Conservation (phyloP, 805 yeast genomes). For the Cyberlindnera veronae region DNA sequence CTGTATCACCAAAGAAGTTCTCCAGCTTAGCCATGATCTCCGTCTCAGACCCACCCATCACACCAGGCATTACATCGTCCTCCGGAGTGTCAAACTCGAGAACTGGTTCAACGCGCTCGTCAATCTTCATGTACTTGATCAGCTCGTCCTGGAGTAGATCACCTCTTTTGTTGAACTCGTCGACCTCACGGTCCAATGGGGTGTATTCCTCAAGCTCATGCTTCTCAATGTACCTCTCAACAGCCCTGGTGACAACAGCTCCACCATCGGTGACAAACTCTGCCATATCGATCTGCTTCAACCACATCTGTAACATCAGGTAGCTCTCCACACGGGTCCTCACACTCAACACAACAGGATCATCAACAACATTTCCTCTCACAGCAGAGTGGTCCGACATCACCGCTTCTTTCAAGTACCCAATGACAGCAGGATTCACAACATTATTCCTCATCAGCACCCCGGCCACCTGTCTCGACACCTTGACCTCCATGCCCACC, state of each 20-base stretch:
- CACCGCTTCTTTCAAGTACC: conserved; percentile 9
- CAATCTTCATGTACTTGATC: conserved; percentile 18
- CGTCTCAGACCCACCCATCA: conserved; percentile 14
- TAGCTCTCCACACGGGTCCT: too few species aligned
- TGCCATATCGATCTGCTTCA: not conserved
- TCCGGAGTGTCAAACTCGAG: conserved; percentile 13
- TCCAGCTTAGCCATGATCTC: conserved; percentile 27
- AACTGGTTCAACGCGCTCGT: conserved; percentile 13
- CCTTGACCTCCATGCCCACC: conserved; percentile 8
- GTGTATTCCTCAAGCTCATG: not conserved
- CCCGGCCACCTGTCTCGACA: conserved; percentile 22
- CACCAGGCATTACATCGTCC: not conserved
- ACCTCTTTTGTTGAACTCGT: conserved; percentile 14
- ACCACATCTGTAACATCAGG: too few species aligned
- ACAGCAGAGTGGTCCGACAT: too few species aligned
- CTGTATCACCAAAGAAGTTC: conserved; percentile 24
- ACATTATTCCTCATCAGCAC: conserved; percentile 14
- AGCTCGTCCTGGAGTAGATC: conserved; percentile 31
- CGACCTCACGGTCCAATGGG: conserved; percentile 18
- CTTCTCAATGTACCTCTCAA: not conserved
- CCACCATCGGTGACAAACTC: conserved; percentile 8
- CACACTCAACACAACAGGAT: too few species aligned
- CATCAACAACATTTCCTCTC: too few species aligned
- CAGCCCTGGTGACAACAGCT: not conserved
- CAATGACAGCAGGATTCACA: conserved; percentile 9